Conservation (phyloP, 225 moss, liverwort and hornwort genomes). For the Sphagnum contortum region DNA sequence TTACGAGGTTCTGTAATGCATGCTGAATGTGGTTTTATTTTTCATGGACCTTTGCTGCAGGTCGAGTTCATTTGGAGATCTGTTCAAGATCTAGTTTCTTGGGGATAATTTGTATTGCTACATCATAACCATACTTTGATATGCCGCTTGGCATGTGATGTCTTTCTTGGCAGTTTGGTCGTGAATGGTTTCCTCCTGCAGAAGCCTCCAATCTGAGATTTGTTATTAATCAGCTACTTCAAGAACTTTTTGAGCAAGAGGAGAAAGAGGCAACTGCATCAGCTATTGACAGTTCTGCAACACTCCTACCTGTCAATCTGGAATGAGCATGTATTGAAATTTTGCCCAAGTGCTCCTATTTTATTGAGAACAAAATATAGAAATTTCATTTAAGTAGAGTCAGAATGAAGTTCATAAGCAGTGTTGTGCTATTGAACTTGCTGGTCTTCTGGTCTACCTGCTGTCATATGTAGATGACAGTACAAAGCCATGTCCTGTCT, state of each 20-base stretch:
- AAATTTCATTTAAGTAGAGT: too few relatives aligned
- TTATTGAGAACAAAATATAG: too few relatives aligned
- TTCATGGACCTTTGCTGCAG: background rate
- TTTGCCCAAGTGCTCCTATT: too few relatives aligned
- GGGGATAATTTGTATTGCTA: too few relatives aligned
- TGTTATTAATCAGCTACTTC: constrained; percentile 44
- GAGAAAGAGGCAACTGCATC: constrained; percentile 7
- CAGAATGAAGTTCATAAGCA: too few relatives aligned
- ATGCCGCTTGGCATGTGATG: constrained; percentile 1
- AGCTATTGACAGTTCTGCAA: constrained; percentile 9
- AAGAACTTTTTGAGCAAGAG: constrained; percentile 39
- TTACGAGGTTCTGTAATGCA: background rate
- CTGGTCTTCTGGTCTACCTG: too few relatives aligned
- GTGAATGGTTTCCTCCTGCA: constrained; percentile 65
- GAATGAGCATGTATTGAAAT: constrained; percentile 16
- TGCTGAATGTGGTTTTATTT: background rate
- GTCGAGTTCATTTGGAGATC: background rate
- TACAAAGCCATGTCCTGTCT: too few relatives aligned
- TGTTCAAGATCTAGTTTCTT: background rate
- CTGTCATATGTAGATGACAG: too few relatives aligned
- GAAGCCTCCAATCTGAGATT: constrained; percentile 63
- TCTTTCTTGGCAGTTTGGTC: constrained; percentile 51
- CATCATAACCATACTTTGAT: background rate
- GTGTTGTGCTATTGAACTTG: too few relatives aligned
- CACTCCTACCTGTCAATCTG: constrained; percentile 21